phyloP scores from a whole-genome alignment of 129 eudicot species.

The Ambrosia artemisiifolia region DNA sequence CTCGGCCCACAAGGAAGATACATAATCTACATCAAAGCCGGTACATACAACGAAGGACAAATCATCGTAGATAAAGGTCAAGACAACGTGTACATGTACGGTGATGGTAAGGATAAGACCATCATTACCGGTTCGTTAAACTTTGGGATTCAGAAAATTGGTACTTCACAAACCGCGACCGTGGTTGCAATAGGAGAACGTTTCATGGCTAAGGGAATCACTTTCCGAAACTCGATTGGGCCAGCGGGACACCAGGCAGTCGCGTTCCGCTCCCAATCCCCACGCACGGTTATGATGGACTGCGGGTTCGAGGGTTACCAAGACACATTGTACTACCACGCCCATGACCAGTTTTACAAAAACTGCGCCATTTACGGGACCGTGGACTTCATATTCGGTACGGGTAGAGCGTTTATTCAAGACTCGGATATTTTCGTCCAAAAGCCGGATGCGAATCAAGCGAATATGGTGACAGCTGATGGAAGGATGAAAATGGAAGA shows the following conservation, averaged over 20 bases:
- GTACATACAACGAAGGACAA: conserved; percentile 45
- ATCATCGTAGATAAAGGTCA: conserved; percentile 30
- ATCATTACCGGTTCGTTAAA: conserved; percentile 47
- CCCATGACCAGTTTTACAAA: conserved; percentile 48
- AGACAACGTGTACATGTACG: conserved; percentile 55
- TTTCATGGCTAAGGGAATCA: conserved; percentile 45
- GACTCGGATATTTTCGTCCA: conserved; percentile 43
- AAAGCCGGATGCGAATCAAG: conserved; percentile 34
- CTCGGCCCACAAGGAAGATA: conserved; percentile 35
- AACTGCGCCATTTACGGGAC: conserved; percentile 53
- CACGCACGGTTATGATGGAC: conserved; percentile 43
- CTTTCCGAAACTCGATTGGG: conserved; percentile 52
- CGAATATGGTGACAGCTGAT: conserved; percentile 59
- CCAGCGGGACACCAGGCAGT: conserved; percentile 68
- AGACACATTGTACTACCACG: conserved; percentile 65
- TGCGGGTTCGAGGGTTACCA: conserved; percentile 64
- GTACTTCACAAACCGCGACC: conserved; percentile 40
- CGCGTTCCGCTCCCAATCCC: conserved; percentile 46
- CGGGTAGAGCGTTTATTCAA: conserved; percentile 47
- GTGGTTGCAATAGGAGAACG: conserved; percentile 35
- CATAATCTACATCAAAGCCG: conserved; percentile 58
- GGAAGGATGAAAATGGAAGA: conserved; percentile 35
- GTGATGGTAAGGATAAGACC: conserved; percentile 58
- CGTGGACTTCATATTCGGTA: conserved; percentile 59
- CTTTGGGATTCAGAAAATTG: conserved; percentile 10